Evolutionary conservation across 768 basidiomycete genomes (phyloP).

Genomic region (Sistotremastrum niveocremeum): DNA sequence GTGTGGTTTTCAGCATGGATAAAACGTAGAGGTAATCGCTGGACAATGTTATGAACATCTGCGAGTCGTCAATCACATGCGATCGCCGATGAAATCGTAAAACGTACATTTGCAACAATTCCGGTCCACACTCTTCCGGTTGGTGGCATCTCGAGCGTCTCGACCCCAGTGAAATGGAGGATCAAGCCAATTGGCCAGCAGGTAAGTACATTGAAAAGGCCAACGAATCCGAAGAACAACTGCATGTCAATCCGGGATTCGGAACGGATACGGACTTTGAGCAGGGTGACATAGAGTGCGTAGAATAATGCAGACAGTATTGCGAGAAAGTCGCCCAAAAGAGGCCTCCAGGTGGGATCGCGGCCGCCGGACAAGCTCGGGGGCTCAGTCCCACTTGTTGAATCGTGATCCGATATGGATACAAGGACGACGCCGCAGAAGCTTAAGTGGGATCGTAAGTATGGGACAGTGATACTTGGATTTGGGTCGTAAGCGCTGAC

Average conservation of each 20-base stretch:
- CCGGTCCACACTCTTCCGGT: conserved; percentile 33
- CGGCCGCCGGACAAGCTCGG: conserved; percentile 8
- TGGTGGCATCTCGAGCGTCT: conserved; percentile 60
- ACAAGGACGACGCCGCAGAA: conserved; percentile 78
- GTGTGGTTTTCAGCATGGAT: conserved; percentile 95
- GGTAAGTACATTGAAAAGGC: conserved; percentile 65
- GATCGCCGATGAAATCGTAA: neutral
- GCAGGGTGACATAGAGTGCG: conserved; percentile 73
- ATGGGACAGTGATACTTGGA: conserved; percentile 2
- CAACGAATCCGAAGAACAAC: conserved; percentile 89
- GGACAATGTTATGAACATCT: conserved; percentile 76
- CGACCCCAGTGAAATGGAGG: conserved; percentile 59
- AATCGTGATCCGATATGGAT: conserved; percentile 68
- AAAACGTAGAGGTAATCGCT: conserved; percentile 80
- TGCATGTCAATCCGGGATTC: conserved; percentile 88
- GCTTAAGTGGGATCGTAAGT: conserved; percentile 23
- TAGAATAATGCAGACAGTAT: conserved; percentile 82
- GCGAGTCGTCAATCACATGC: neutral
- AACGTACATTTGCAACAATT: conserved; percentile 42
- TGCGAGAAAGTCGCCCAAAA: conserved; percentile 73
- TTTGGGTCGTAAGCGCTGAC: conserved; percentile 26
- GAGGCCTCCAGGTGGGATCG: conserved; percentile 18
- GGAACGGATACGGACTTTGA: conserved; percentile 74
- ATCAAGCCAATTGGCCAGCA: conserved; percentile 69
- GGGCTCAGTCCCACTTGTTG: conserved; percentile 8